Evolutionary conservation across 129 eudicot genomes (phyloP).

Genomic region (Deinandra increscens): DNA sequence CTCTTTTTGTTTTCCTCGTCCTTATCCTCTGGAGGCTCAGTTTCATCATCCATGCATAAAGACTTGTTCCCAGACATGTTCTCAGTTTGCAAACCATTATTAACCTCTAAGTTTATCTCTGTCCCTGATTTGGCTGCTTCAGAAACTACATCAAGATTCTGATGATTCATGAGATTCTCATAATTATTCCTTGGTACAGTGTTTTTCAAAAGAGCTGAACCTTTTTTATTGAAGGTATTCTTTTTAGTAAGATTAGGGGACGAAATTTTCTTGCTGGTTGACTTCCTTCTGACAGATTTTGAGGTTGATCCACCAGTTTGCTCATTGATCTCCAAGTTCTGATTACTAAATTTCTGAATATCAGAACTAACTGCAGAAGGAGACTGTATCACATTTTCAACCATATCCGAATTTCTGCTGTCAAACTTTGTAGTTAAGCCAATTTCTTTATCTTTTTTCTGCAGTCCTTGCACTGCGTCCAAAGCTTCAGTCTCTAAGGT

Average conservation of each 20-base stretch:
- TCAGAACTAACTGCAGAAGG: conserved; percentile 19
- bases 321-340: background rate
- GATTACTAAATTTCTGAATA: conserved; percentile 29
- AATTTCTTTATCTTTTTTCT: conserved; percentile 11
- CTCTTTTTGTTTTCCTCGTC: conserved; percentile 29
- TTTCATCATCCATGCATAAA: conserved; percentile 50
- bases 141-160: conserved; percentile 22
- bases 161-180: conserved; percentile 11
- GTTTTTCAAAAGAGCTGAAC: conserved; percentile 37
- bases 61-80: conserved; percentile 17
- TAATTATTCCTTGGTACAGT: conserved; percentile 28
- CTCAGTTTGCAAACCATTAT: background rate
- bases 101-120: conserved; percentile 5
- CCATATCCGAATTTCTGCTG: conserved; percentile 25
- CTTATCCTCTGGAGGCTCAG: conserved; percentile 58
- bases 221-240: conserved; percentile 40
- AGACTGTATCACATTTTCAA: conserved; percentile 26
- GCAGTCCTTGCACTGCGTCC: conserved; percentile 23
- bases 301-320: conserved; percentile 23
- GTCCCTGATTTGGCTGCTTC: conserved; percentile 24
- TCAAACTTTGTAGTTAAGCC: conserved; percentile 18
- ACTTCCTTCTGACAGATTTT: conserved; percentile 42
- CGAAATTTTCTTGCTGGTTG: conserved; percentile 23
- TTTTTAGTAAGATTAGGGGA: conserved; percentile 43
- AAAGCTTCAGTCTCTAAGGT: conserved; percentile 21